Conservation (phyloP, 768 basidiomycete species). For the Arthromyces matolae region DNA sequence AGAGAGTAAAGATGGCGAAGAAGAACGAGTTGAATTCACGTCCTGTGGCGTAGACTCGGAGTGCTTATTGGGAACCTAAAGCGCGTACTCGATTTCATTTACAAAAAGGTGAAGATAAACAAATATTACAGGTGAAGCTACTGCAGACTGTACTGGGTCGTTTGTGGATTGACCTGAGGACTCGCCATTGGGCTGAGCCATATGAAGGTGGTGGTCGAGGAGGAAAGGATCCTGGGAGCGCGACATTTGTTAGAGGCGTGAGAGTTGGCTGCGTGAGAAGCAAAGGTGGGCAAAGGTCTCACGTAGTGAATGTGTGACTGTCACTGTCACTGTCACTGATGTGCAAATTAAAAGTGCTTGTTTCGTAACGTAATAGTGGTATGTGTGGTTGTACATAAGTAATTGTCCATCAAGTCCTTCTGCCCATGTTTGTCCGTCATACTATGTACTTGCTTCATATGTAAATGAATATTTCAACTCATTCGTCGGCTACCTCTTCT, state of each 20-base stretch:
- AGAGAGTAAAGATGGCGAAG: conserved; percentile 21
- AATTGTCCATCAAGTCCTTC: not conserved
- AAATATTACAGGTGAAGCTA: conserved; percentile 31
- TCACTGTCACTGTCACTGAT: conserved; percentile 30
- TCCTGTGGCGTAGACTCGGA: conserved; percentile 18
- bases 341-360: no score
- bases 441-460: no score
- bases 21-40: conserved; percentile 22
- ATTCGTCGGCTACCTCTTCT: conserved; percentile 28
- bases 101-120: conserved; percentile 21
- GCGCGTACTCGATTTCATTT: conserved; percentile 26
- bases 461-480: conserved; percentile 34
- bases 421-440: conserved; percentile 14
- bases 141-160: conserved; percentile 14
- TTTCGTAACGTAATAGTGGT: not conserved
- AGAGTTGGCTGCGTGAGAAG: conserved; percentile 47
- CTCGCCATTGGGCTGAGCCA: conserved; percentile 28
- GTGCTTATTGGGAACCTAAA: conserved; percentile 27
- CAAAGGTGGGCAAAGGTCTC: conserved; percentile 30
- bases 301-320: conserved; percentile 29
- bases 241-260: conserved; percentile 44
- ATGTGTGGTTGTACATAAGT: not conserved
- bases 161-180: conserved; percentile 15
- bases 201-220: conserved; percentile 42
- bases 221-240: conserved; percentile 44